Evolutionary conservation across 2,329 filamentous ascomycete genomes (phyloP).

Genomic region (Fusarium sp.): DNA sequence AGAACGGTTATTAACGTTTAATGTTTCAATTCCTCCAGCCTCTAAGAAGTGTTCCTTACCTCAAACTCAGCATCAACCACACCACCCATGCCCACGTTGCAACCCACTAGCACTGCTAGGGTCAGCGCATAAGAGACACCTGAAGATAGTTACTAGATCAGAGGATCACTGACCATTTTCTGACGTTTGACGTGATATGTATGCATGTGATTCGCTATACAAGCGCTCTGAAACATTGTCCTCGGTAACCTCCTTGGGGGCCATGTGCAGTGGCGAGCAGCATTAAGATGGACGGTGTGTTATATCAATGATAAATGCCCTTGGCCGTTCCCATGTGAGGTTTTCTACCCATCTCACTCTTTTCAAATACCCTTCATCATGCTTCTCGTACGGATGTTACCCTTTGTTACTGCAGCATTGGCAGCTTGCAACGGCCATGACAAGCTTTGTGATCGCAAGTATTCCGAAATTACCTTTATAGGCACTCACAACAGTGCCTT

Average conservation of each 20-base stretch:
- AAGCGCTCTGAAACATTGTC: slow-evolving; percentile 16
- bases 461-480: slow-evolving; percentile 70
- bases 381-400: slow-evolving; percentile 27
- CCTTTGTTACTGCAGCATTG: slow-evolving; percentile 31
- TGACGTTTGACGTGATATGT: slow-evolving; percentile 9
- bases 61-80: not conserved
- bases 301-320: not conserved
- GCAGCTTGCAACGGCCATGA: slow-evolving; percentile 68
- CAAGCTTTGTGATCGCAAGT: slow-evolving; percentile 66
- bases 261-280: not conserved
- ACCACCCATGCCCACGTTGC: slow-evolving; percentile 12
- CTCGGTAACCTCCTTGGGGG: not conserved
- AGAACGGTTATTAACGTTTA: not conserved
- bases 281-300: not conserved
- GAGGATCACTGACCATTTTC: not conserved
- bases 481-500: slow-evolving; percentile 77
- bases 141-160: slow-evolving; percentile 1
- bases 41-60: not conserved
- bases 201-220: slow-evolving; percentile 7
- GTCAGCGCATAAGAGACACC: slow-evolving; percentile 8
- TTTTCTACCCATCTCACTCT: not conserved
- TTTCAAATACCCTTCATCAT: slow-evolving; percentile 8
- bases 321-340: not conserved
- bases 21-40: not conserved
- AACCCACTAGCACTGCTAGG: not conserved